Evolutionary conservation across 768 basidiomycete species (phyloP), one percentile per base, ranked within the genome.

Genomic region (Phaeolepiota aurea): DNA sequence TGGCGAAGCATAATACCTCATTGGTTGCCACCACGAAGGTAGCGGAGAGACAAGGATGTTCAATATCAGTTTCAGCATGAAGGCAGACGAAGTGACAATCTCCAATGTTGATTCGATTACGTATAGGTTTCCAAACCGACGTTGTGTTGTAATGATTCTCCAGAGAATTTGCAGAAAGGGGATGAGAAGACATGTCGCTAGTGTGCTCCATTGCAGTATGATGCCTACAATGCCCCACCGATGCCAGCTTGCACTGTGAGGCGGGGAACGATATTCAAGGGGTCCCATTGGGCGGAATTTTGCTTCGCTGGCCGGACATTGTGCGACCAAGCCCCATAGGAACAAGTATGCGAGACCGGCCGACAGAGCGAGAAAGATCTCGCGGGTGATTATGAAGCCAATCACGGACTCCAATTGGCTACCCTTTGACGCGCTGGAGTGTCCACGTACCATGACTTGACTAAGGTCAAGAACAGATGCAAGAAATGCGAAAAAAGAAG

Each of bases 311-410:
- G 55, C 56, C n/a, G 82, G 79, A 37, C 77, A 68, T 43, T 67
- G 66, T 12, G 75, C 70, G 31, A 81, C 77, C 44, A 79, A 74
- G 28, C 59, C 60, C 86, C 86, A 88, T 46, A 77, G 77, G 51
- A 78, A 86, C 12, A 87, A 52, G 51, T 77, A 77, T 25, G 79
- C 70, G 32, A 76, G 60, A 3, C 77, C 78, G 32, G 72, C 54
- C 7, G 82, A 74, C 15, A 84, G 48, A 9, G 77, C 64, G 44
- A 79, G 65, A 37, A 71, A 61, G 20, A 79, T 60, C 54, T 87
- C 86, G 25, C 83, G 76, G 3, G 72, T 57, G 38, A 63, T 66
- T 21, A 74, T 58, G 25, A 78, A 62, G 11, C 60, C 66, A 5
- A 53, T 45, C 30, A 67, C 56, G 18, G 63, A 43, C 20, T 48